Percentiles rank a stretch among this genome's conserved stretches.
Evolutionary conservation across 257 asterid species (phyloP).

Genomic region (Hygrophila difformis): DNA sequence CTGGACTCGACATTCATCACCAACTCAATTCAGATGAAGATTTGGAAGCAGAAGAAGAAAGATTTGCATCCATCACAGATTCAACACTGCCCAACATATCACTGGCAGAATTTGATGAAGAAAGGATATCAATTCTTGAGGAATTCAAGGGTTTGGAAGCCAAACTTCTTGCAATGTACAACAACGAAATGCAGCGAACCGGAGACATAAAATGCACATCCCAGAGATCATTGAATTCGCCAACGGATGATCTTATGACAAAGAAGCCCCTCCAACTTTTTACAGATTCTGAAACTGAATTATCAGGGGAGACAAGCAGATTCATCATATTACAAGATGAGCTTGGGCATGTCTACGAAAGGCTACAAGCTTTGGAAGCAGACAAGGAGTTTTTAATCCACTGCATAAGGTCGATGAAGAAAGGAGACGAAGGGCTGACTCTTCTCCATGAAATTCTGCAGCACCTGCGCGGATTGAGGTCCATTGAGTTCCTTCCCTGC

Average conservation of each 20-base stretch:
- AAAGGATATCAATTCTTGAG: constrained; percentile 45
- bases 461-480: constrained; percentile 50
- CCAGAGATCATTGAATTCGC: constrained; percentile 16
- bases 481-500: constrained; percentile 29
- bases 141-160: constrained; percentile 52
- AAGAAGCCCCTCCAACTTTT: constrained; percentile 51
- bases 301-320: constrained; percentile 9
- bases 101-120: constrained; percentile 53
- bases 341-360: constrained; percentile 38
- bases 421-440: constrained; percentile 49
- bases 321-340: constrained; percentile 29
- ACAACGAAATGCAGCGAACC: constrained; percentile 17
- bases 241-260: constrained; percentile 9
- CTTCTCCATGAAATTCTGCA: constrained; percentile 58
- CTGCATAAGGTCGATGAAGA: constrained; percentile 50
- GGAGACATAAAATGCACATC: too few species aligned
- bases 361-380: constrained; percentile 60
- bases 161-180: constrained; percentile 31
- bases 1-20: constrained; percentile 14
- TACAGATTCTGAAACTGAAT: constrained; percentile 22
- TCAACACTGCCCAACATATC: constrained; percentile 13
- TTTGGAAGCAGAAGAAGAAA: constrained; percentile 13
- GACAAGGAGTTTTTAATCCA: constrained; percentile 57
- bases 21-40: constrained; percentile 24
- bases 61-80: not conserved